Base-by-base conservation (phyloP, 2,329 filamentous ascomycete species). In the Fusarium secorum region DNA sequence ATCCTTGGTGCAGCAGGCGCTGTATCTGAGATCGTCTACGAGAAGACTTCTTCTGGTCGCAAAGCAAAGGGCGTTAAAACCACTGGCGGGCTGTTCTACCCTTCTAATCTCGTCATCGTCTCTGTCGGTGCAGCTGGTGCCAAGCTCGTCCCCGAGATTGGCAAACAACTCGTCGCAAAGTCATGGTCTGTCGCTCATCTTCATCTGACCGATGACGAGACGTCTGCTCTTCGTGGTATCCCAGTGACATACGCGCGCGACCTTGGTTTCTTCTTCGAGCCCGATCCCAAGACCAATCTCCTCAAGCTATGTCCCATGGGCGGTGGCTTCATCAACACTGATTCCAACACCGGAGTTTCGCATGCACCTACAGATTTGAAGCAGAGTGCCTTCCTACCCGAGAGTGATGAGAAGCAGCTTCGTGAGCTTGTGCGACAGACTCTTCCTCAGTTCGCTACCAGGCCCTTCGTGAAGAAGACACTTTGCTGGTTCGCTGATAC, bases 401-500 rank as follows among this genome's bases (percentile, higher is more conserved):
- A 78, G 0, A 79, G 82, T 11, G 88, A 90, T 62, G 87, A 90
- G 75, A 71, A 71, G 26, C 83, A 85, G 72, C 79, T 89, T 45
- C 82, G 87, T 11, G 78, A 81, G 36, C 77, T 90, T 36, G 79
- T 90, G 5, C 71, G 76, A 11, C 82, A 89, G 54, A 86, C 86
- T 0, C 79, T 90, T 0, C 88, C 88, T 0, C 79, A 78, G 44
- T 80, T 90, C 24, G 83, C 85, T 0, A 82, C 88, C 20, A 76
- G 88, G 6, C 87, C 88, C 0, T 79, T 91, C n/a, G 84, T 90
- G 4, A 80, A 85, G 33, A 84, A 85, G 72, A 83, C 82, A 3
- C 77, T 91, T n/a, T 91, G 89, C 74, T 91, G 89, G 89, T 88
- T 88, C 65, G 87, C 88, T 1, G 89, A 91, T 71, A 88, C 87